Base-by-base conservation (phyloP, 2,329 filamentous ascomycete genomes). In the Acephala macrosclerotiorum region DNA sequence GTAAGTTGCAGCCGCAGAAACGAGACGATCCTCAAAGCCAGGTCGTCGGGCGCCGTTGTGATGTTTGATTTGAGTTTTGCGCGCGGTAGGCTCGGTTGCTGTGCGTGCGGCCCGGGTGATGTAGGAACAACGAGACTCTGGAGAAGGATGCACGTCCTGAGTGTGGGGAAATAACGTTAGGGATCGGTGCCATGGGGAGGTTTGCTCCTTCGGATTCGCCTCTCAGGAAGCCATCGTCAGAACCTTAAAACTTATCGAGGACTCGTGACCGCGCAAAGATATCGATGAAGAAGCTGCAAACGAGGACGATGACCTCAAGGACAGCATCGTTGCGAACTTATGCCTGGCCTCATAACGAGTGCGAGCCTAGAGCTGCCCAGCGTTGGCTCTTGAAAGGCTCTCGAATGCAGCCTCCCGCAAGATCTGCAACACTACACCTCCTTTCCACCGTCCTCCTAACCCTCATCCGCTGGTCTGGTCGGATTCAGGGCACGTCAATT, bases 301-400 rank as follows among this genome's bases (percentile, higher is more conserved):
- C n/a, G 45, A 25, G 45, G n/a, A 20, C 45, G 45, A 49, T 49
- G 45, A 47, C 45, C 45, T 49, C 45, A 49, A 49, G 42, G n/a
- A 47, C 42, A 3, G 42, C 42, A 8, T 22, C 18, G 42, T 47
- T 22, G 16, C n/a, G 5, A 22, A 22, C 42, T 47, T 47, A 18
- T 47, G 18, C 42, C 42, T 47, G 4, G 42, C 18, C 18, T 47
- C n/a, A 47, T 20, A 18, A 47, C n/a, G 42, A 11, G 20, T 47
- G 42, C 42, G 7, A 51, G 49, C 26, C 25, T 53, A 14, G 25
- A 53, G 49, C 26, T 53, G 11, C 25, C 49, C 14, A 53, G 49
- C 49, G 18, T 25, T 25, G 22, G 49, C 49, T 53, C 49, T 33
- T 33, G 49, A 29, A 9, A 33, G 11, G 25, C 25, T 6, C n/a